These are phyloP conservation scores for Mucor sp. DNA, from an alignment of 371 early-diverging fungal species.

Conservation along the genomic window DNA sequence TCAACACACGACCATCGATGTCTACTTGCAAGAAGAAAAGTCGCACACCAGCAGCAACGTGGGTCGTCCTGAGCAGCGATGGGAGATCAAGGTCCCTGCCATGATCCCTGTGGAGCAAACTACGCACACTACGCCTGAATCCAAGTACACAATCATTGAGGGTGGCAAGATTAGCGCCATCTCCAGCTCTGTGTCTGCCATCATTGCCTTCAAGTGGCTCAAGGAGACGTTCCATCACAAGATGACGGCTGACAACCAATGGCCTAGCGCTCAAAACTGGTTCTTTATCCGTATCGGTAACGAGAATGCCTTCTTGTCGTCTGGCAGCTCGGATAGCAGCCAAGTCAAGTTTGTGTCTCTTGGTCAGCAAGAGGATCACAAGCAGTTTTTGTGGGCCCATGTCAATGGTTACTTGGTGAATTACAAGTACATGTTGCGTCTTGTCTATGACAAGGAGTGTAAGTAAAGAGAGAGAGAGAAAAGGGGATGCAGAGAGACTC, in stretches of 20 bases:
- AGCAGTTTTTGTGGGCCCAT: constrained; percentile 54
- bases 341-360: constrained; percentile 32
- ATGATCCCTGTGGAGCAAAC: constrained; percentile 34
- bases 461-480: not conserved
- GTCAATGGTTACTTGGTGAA: constrained; percentile 56
- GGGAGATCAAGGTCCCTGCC: constrained; percentile 43
- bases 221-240: constrained; percentile 34
- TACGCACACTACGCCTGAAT: constrained; percentile 7
- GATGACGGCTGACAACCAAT: constrained; percentile 31
- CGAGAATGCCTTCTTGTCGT: constrained; percentile 40
- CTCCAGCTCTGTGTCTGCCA: constrained; percentile 25
- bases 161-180: constrained; percentile 35
- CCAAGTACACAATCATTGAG: constrained; percentile 37
- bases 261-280: constrained; percentile 37
- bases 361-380: constrained; percentile 34
- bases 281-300: constrained; percentile 44
- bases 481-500: not conserved
- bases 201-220: constrained; percentile 38
- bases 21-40: constrained; percentile 44
- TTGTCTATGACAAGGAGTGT: constrained; percentile 25
- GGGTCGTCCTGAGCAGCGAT: constrained; percentile 43
- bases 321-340: constrained; percentile 27
- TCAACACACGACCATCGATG: constrained; percentile 20
- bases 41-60: constrained; percentile 20
- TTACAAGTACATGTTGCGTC: constrained; percentile 50